Percentiles rank a stretch among this genome's conserved stretches.
phyloP scores from a whole-genome alignment of 2,329 filamentous ascomycete genomes.

The Microcera coccophila region DNA sequence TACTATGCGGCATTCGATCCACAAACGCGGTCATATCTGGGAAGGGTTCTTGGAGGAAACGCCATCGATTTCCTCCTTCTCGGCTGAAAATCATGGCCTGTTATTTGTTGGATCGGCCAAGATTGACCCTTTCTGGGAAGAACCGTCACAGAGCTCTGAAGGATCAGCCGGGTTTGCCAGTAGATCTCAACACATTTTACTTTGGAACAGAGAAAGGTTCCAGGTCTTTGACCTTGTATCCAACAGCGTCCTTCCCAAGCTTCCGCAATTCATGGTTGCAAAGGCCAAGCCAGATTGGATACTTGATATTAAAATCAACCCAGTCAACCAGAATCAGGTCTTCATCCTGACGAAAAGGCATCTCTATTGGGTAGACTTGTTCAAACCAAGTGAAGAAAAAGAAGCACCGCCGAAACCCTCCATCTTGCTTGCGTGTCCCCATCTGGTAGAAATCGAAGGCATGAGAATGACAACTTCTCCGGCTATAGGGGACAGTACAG shows the following conservation, averaged over 20 bases:
- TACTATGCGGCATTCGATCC: constrained; percentile 31
- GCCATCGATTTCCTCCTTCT: constrained; percentile 27
- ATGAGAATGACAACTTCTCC: constrained; percentile 30
- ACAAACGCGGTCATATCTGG: constrained; percentile 42
- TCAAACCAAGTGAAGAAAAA: constrained; percentile 10
- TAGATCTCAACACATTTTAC: constrained; percentile 27
- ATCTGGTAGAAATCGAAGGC: constrained; percentile 25
- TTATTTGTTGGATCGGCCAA: constrained; percentile 37
- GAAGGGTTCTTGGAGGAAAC: constrained; percentile 36
- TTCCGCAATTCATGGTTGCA: constrained; percentile 25
- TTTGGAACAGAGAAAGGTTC: constrained; percentile 37
- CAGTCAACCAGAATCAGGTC: constrained; percentile 44
- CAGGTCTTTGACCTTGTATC: constrained; percentile 36
- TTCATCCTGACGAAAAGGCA: constrained; percentile 56
- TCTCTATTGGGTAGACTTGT: constrained; percentile 48
- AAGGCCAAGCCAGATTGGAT: constrained; percentile 39
- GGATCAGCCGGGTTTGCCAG: constrained; percentile 5
- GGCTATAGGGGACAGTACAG: constrained; percentile 17
- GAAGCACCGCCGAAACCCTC: constrained; percentile 13
- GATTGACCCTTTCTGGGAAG: constrained; percentile 19
- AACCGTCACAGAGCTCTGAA: constrained; percentile 9
- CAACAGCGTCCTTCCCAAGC: constrained; percentile 25
- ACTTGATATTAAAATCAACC: constrained; percentile 52
- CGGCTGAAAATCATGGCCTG: constrained; percentile 40
- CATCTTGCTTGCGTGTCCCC: constrained; percentile 29